Evolutionary conservation across 352 stramenopile species (phyloP), one percentile per base, ranked within the genome.

Genomic region (Phytophthora citricola): DNA sequence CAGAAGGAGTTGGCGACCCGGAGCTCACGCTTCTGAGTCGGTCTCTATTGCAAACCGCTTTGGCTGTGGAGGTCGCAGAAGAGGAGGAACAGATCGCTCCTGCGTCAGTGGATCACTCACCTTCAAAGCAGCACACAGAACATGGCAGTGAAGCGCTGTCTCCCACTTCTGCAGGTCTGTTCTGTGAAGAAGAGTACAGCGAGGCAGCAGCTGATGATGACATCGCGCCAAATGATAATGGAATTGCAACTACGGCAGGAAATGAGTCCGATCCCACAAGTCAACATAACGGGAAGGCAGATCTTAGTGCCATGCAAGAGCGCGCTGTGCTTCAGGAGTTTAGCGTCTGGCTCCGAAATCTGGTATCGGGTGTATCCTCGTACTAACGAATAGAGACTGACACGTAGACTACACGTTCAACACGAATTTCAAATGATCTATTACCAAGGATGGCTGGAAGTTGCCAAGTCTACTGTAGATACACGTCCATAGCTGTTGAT

Each of bases 281-380:
- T 50, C 59, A n/a, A 34, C 32, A 63, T 41, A 51, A 40, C 29
- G 26, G 45, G 11, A 43, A 54, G 27, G 4, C 43, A n/a, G 52
- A 44, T 49, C 52, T 81, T 9, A 70, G 64, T 46, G 75, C 65
- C 11, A 68, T 85, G 47, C 87, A 94, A 68, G 87, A 94, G 60
- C 82, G 84, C 27, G 87, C 81, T 0, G 85, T 94, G 44, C 76
- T 94, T 20, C 84, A 94, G 55, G 87, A 94, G 54, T 81, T 93
- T 49, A 92, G 78, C 51, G 83, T 90, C 10, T 92, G 84, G 84
- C 75, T 94, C 39, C 75, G 81, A 15, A 89, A 89, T 63, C 58
- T 90, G 38, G 71, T 71, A 52, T 51, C 68, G 7, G 53, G 53
- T 14, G 41, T 58, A 40, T 53, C 59, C 40, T 50, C 41, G 20